Base-by-base conservation (phyloP, 352 stramenopile genomes). In the Thraustochytrium striatum region DNA sequence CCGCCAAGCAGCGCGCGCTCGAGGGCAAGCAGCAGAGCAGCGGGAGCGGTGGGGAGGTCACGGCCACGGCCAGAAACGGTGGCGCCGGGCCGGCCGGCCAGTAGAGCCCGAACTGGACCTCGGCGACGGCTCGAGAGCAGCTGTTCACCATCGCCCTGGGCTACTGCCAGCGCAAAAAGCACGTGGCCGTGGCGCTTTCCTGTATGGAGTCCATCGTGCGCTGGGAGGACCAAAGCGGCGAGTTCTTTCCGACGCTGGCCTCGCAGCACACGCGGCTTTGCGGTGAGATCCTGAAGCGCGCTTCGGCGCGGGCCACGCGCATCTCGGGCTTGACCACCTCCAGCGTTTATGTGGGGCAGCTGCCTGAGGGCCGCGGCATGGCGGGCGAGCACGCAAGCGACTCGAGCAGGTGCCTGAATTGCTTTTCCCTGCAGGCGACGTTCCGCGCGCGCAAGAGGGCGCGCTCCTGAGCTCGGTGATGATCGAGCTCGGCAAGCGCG, bases 251-350 rank as follows among this genome's bases (percentile, higher is more conserved):
- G 30, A 19, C 21, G 7, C 16, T 75, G 8, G 0, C 16, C 39
- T 62, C 65, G 8, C 65, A 75, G 50, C 52, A 62, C 32, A 43
- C 25, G 21, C 32, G 65, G 1, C 65, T 75, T 32, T 58, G 65
- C 44, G 36, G 16, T 3, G 65, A 75, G 43, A 13, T 75, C 5
- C 32, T 61, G 16, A 16, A 30, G 19, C 65, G 65, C 52, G 32
- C 61, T 7, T 13, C 11, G 21, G 50, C 58, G 16, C 16, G 30
- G 21, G 32, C 13, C 11, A 44, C 65, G 32, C 65, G 65, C 13
- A 75, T 75, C n/a, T 75, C 65, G 11, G 65, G n/a, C 65, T 75
- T 36, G 65, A 75, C 36, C 65, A 75, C 50, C 21, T 75, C 30
- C 65, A 75, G 41, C 39, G 41, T 7, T 55, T 75, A 62, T 43